phyloP scores from a whole-genome alignment of 768 basidiomycete species.

The Fistulinella prunicolor region DNA sequence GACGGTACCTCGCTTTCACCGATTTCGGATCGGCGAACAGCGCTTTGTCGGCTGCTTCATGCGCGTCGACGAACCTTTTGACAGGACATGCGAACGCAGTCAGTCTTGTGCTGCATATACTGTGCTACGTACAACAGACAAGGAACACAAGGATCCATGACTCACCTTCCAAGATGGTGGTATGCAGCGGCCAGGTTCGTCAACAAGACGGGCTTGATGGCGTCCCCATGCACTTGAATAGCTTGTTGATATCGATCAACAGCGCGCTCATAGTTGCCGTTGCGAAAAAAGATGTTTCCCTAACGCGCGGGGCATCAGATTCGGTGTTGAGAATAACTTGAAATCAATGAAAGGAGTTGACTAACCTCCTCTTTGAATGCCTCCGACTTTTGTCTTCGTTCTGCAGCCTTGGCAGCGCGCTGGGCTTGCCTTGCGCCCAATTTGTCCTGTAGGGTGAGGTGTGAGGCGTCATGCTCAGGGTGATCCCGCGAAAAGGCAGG shows the following conservation, averaged over 20 bases:
- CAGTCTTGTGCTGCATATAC: too few species aligned
- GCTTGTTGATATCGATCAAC: slow-evolving; percentile 42
- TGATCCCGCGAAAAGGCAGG: too few species aligned
- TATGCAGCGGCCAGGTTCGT: slow-evolving; percentile 43
- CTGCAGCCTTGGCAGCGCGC: slow-evolving; percentile 17
- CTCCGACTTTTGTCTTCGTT: slow-evolving; percentile 25
- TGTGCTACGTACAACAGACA: too few species aligned
- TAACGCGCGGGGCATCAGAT: too few species aligned
- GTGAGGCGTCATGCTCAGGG: too few species aligned
- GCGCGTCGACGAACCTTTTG: slow-evolving; percentile 30
- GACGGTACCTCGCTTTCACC: slow-evolving; percentile 35
- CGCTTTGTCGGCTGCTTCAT: slow-evolving; percentile 26
- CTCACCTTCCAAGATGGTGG: not conserved
- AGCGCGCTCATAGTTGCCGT: slow-evolving; percentile 36
- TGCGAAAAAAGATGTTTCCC: slow-evolving; percentile 45
- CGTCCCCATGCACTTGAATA: slow-evolving; percentile 33
- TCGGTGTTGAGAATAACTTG: too few species aligned
- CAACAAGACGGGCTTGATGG: slow-evolving; percentile 35
- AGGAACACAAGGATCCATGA: too few species aligned
- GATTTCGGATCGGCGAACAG: slow-evolving; percentile 30
- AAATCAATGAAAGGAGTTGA: not conserved
- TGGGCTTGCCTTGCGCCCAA: slow-evolving; percentile 9
- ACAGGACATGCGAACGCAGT: not conserved
- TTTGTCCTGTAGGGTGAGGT: not conserved
- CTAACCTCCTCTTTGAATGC: slow-evolving; percentile 30